Percentiles rank a stretch among this genome's conserved stretches.
Evolutionary conservation across 108 stramenopile species (phyloP).

Genomic region (Skeletonema grethae): DNA sequence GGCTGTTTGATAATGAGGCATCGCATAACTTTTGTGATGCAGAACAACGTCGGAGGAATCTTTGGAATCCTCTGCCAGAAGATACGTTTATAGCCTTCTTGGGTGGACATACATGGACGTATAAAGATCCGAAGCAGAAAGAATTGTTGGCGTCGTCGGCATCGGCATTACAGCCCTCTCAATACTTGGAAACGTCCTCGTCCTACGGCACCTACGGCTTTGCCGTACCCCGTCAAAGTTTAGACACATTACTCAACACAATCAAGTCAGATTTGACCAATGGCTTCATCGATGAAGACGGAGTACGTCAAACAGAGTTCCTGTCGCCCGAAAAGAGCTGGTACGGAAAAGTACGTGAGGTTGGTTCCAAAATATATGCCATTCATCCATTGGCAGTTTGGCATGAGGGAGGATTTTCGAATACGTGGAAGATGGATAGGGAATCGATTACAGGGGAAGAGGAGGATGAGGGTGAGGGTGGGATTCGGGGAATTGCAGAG

Average conservation of each 20-base stretch:
- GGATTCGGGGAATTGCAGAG: background rate
- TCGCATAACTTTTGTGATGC: slow-evolving; percentile 3
- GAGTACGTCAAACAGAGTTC: slow-evolving; percentile 10
- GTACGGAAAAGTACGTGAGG: background rate
- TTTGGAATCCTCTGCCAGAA: background rate
- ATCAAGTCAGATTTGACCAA: slow-evolving; percentile 11
- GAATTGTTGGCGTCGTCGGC: background rate
- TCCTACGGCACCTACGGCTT: slow-evolving; percentile 15
- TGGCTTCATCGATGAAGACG: slow-evolving; percentile 16
- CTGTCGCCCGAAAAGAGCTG: slow-evolving; percentile 14
- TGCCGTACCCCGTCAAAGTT: slow-evolving; percentile 7
- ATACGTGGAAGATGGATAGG: slow-evolving; percentile 16
- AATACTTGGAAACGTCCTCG: background rate
- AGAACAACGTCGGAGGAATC: background rate
- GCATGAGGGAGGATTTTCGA: slow-evolving; percentile 26
- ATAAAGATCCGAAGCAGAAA: slow-evolving; percentile 1
- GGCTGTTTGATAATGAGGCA: background rate
- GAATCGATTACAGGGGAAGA: slow-evolving; percentile 17
- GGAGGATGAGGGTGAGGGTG: background rate
- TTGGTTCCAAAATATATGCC: slow-evolving; percentile 5
- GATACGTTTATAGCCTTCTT: slow-evolving; percentile 18
- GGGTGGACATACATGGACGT: slow-evolving; percentile 20
- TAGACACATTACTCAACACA: slow-evolving; percentile 6
- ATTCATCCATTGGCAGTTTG: slow-evolving; percentile 17
- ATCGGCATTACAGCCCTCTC: background rate